These are phyloP conservation scores for Curvularia lunata DNA, from an alignment of 2,329 filamentous ascomycete genomes.

Conservation along the genomic window DNA sequence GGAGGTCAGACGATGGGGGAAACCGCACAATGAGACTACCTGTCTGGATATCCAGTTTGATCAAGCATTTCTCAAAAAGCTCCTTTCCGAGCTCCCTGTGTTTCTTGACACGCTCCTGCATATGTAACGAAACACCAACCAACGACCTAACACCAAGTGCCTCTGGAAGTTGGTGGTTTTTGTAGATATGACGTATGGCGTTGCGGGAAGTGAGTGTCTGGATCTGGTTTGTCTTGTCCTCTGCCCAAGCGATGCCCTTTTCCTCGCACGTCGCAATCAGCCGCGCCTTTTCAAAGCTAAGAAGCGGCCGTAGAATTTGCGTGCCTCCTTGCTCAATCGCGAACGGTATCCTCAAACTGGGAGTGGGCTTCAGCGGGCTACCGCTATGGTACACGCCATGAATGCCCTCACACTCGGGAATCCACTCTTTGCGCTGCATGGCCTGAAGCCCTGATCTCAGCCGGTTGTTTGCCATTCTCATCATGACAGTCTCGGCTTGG, in stretches of 20 bases:
- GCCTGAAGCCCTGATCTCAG: constrained; percentile 73
- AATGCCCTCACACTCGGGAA: constrained; percentile 84
- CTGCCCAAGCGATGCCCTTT: constrained; percentile 75
- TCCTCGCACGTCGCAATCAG: constrained; percentile 76
- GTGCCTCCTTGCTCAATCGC: constrained; percentile 70
- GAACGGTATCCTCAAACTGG: constrained; percentile 34
- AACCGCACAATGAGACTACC: constrained; percentile 44
- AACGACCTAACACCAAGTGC: constrained; percentile 70
- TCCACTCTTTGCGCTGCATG: constrained; percentile 68
- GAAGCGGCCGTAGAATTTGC: constrained; percentile 70
- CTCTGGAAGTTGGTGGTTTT: constrained; percentile 65
- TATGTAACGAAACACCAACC: constrained; percentile 51
- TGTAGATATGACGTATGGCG: constrained; percentile 72
- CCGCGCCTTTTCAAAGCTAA: constrained; percentile 73
- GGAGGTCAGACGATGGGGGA: constrained; percentile 31
- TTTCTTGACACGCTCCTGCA: constrained; percentile 62
- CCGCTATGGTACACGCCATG: constrained; percentile 66
- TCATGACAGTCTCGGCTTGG: constrained; percentile 86
- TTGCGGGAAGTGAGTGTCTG: constrained; percentile 80
- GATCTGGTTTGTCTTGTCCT: constrained; percentile 84
- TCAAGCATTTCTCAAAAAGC: constrained; percentile 58
- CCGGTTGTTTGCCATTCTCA: constrained; percentile 74
- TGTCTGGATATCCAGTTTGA: constrained; percentile 53
- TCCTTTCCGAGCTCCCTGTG: constrained; percentile 61
- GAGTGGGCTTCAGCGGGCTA: constrained; percentile 16